Evolutionary conservation across 1,284 basidiomycete species (phyloP), one percentile per base, ranked within the genome.

Genomic region (Sparassis latifolia): DNA sequence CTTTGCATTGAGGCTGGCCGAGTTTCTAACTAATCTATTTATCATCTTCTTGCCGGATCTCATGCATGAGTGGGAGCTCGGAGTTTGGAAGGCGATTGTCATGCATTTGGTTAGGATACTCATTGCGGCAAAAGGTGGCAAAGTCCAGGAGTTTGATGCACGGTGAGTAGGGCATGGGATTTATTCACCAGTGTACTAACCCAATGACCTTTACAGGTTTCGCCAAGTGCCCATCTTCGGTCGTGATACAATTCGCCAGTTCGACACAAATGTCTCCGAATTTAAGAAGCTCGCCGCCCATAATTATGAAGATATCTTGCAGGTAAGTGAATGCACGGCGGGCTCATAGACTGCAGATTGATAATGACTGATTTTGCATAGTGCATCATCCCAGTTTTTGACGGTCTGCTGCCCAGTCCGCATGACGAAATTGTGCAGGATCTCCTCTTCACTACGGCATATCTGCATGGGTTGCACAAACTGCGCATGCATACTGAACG

Each of bases 21-120:
- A 40, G 4, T 47, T 60, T 5, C 63, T 58, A 1, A 60, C 66
- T 32, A 52, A 69, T 20, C 45, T 64, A 3, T 66, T 59, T 38
- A 39, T 9, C 1, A 52, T 66, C 33, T 55, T 73, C 1, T 58
- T 65, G 0, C 55, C 63, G 1, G 70, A 73, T 50, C 30, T 66
- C 5, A 38, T 72, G 42, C 70, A 72, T 45, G 66, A 71, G 49
- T 56, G 66, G 32, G 66, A 71, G 46, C 52, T 70, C 0, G 70
- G 69, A 1, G 61, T 69, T 0, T 72, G 70, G 69, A 72, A 68
- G 48, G 45, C 53, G 0, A 29, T 69, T 0, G 64, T 72, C 35
- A 59, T 51, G 0, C 72, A 74, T 48, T 51, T 72, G 0, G 42
- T 72, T 1, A 64, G 68, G 1, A 61, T 72, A 1, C 52, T 72